Base-by-base conservation (phyloP, 1,284 basidiomycete genomes). In the Irpex lacteus region DNA sequence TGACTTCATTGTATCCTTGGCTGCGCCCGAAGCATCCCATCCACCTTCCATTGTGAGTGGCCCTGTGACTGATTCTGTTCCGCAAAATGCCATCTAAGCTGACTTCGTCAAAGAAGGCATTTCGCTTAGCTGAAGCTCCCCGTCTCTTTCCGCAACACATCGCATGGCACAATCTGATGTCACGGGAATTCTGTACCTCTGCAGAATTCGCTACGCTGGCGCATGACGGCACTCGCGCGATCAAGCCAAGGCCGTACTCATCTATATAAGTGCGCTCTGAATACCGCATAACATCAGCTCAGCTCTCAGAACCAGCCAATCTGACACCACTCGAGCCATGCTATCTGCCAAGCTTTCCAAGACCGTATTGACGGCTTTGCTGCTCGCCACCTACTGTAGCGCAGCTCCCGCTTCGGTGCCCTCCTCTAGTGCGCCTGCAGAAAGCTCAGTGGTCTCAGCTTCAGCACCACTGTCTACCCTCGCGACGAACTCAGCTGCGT, bases 351-450 rank as follows among this genome's bases (percentile, higher is more conserved):
- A 34, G 4, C 40, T 63, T 26, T 18, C n/a, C 40, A 63, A 52
- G n/a, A 37, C 57, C 34, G 34, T 63, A 26, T 4, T 63, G 44
- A 50, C 55, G 53, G 62, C 62, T 11, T 26, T 59, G n/a, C n/a
- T 63, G 15, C 47, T 63, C 34, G 62, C 62, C 4, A 47, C 62
- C 13, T 32, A 56, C 36, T 49, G 38, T 21, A 38, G 49, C 49
- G 62, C 62, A 4, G 62, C 62, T 9, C 62, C 62, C 8, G 62
- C 62, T n/a, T 13, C 50, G 13, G 32, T 49, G 49, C 32, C 60
- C 19, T 52, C 64, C 21, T 62, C 61, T 19, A 47, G 44, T n/a
- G 58, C n/a, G 18, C 6, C 54, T 18, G 47, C 49, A 5, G 34
- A 32, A 6, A 63, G 26, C 32, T 55, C 56, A 36, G 19, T 26